Base-by-base conservation (phyloP, 1,139 yeast genomes). In the Nakaseomyces uthaithaninus region DNA sequence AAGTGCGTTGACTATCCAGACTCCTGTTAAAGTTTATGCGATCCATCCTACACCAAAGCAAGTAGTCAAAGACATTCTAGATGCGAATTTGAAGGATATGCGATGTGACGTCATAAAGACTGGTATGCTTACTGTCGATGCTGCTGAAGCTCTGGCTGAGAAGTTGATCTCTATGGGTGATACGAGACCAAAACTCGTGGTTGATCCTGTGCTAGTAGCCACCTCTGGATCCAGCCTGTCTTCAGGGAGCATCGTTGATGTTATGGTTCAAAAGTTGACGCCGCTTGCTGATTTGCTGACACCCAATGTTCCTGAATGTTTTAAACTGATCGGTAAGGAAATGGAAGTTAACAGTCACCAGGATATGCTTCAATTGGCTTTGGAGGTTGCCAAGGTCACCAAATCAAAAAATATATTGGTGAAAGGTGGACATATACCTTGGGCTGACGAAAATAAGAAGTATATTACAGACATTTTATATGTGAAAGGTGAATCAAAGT, bases 161-260 rank as follows among this genome's bases (percentile, higher is more conserved):
- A 62, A 65, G 41, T 45, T 75, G 23, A 46, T 53, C 2, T 48
- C 63, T 19, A 54, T 63, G 27, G 65, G 69, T 18, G 62, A 56
- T 27, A 53, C 50, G 15, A 53, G 54, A 33, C 63, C 62, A 7
- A 50, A 42, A 11, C 39, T 80, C 22, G 80, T 86, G 2, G 69
- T 84, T 23, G 95, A 86, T 54, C 95, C 95, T 0, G 95, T 86
- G 5, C 72, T 86, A 74, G 76, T 82, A 3, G 77, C 93, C 14
- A 83, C 94, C 0, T 75, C 87, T 1, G 95, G 95, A 1, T 69
- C 77, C 8, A 54, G 65, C 22, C 64, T 85, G 37, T 71, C 76
- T 37, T 71, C 70, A 23, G 65, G 67, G 18, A 66, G 67, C 0
- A 62, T 81, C 51, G 58, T 61, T 5, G 54, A 58, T 23, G 65